Base-by-base conservation (phyloP, 2,329 filamentous ascomycete species). In the Xylaria sp. region DNA sequence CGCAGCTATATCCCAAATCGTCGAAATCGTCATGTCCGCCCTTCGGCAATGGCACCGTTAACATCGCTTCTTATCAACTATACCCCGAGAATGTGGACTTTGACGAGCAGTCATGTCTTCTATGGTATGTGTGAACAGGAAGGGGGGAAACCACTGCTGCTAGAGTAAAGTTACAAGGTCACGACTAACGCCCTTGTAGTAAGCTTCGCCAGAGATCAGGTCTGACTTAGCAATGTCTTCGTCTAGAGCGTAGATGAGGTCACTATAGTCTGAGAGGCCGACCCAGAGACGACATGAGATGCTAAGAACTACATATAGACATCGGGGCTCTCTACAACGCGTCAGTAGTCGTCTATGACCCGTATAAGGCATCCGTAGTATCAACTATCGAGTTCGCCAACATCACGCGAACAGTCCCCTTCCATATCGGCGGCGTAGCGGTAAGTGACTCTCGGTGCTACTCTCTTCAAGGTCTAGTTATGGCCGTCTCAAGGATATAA, bases 71-170 rank as follows among this genome's bases (percentile, higher is more conserved):
- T 7, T 79, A 75, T 63, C 79, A 79, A 45, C 68, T 80, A 1
- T 81, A 80, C 45, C 78, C 79, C 11, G 78, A 80, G 59, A 80
- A 80, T 47, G 77, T 75, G 4, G 79, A 80, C 54, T 80, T 77
- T 67, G 77, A 81, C 67, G 59, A 70, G 5, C 67, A 75, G n/a
- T 68, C 69, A 19, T 80, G 78, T 56, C 69, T 78, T 30, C 63
- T 79, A 21, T 79, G 67, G 67, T 69, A 66, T 7, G 67, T 59
- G 12, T 47, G 27, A 50, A 17, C 3, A 14, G 24, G 17, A 14
- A n/a, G 9, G 48, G 30, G 12, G 30, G 5, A 47, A 47, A 8
- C 2, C 27, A 48, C 21, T 27, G 6, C 39, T 27, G 2, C 14
- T 9, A 24, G 9, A 17, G n/a, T 11, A 21, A 11, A 42, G 4